Percentiles rank a stretch among this genome's conserved stretches.
Evolutionary conservation across 768 basidiomycete genomes (phyloP).

Genomic region (Astraeus odoratus): DNA sequence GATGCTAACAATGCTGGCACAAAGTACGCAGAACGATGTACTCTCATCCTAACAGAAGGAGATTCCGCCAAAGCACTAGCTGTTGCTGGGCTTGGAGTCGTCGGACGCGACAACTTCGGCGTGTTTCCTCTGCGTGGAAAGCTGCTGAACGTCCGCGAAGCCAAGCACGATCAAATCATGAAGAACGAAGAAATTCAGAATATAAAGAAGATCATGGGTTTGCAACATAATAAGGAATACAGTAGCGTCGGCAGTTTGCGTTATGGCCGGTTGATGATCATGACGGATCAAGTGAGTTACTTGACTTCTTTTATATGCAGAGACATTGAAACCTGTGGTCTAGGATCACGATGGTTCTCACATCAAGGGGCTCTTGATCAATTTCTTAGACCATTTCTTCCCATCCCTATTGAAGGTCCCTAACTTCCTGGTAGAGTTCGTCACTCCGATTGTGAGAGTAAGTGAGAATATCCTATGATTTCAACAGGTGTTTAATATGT

Average conservation of each 20-base stretch:
- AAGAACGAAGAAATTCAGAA: constrained; percentile 97
- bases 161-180: constrained; percentile 92
- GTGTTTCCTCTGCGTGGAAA: constrained; percentile 98
- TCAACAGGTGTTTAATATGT: background rate
- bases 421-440: constrained; percentile 94
- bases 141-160: constrained; percentile 94
- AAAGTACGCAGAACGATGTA: constrained; percentile 71
- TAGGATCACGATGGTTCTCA: constrained; percentile 99
- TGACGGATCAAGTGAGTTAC: constrained; percentile 90
- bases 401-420: constrained; percentile 88
- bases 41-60: constrained; percentile 96
- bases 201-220: constrained; percentile 96
- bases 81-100: constrained; percentile 88
- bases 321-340: background rate
- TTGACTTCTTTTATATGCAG: background rate
- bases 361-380: constrained; percentile 98
- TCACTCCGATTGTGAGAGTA: constrained; percentile 96
- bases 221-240: constrained; percentile 93
- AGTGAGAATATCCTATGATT: background rate
- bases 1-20: constrained; percentile 98
- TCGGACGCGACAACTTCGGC: constrained; percentile 94
- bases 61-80: constrained; percentile 98
- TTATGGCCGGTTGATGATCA: constrained; percentile 96
- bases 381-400: constrained; percentile 95
- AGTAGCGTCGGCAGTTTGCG: constrained; percentile 57